A percentile compares a stretch with the other conserved stretches of the same genome.
phyloP scores from a whole-genome alignment of 257 asterid species.

The Solanum virginianum region DNA sequence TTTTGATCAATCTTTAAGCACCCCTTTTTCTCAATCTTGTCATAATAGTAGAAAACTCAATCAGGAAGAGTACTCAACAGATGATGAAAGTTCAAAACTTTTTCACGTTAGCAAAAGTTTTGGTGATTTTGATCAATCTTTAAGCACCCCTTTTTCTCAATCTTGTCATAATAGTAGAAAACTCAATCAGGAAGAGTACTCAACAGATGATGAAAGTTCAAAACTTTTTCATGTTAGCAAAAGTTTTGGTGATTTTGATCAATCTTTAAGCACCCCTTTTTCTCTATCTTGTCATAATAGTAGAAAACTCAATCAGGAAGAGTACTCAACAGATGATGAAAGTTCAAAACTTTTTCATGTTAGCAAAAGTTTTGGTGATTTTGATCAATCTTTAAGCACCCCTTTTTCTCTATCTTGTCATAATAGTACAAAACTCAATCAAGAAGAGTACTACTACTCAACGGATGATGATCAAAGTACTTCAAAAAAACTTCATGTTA shows the following conservation, averaged over 20 bases:
- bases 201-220: neutral
- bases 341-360: neutral
- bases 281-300: slow-evolving; percentile 58
- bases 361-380: neutral
- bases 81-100: neutral
- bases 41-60: slow-evolving; percentile 54
- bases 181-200: slow-evolving; percentile 24
- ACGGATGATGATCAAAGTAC: neutral
- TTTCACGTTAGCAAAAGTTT: neutral
- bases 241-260: neutral
- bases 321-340: neutral
- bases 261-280: slow-evolving; percentile 37
- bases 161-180: slow-evolving; percentile 63
- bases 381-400: slow-evolving; percentile 29
- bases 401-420: slow-evolving; percentile 52
- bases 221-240: neutral
- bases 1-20: slow-evolving; percentile 23
- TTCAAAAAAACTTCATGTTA: neutral
- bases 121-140: slow-evolving; percentile 13
- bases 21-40: slow-evolving; percentile 49
- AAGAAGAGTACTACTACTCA: slow-evolving; percentile 14
- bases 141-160: slow-evolving; percentile 38
- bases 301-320: slow-evolving; percentile 35
- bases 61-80: slow-evolving; percentile 11
- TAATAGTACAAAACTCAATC: slow-evolving; percentile 49